Base-by-base conservation (phyloP, 495 filamentous ascomycete species). In the Cudoniella acicularis region DNA sequence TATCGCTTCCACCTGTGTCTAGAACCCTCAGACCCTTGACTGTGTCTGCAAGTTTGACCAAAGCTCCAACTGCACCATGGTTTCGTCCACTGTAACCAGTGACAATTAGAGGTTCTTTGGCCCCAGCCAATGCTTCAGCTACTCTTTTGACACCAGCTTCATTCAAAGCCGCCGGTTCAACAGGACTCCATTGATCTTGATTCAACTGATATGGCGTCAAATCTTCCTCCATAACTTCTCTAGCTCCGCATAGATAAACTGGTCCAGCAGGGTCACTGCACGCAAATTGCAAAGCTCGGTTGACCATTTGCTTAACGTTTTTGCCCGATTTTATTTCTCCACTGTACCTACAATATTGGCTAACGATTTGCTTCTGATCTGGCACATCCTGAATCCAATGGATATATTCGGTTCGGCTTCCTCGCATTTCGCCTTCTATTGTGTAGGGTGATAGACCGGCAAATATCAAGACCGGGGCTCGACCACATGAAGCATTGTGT, bases 351-450 rank as follows among this genome's bases (percentile, higher is more conserved):
- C 93, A 97, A 70, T 98, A 98, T 72, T 98, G 93, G 1, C 81
- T 81, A 11, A 98, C 78, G 59, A 98, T 96, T 69, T 88, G 86
- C 69, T 90, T 92, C 73, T 98, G 93, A 61, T 98, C 91, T 0
- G 92, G 93, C 6, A 97, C 90, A 73, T 98, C 90, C 67, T 98
- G 93, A 42, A 96, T 92, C 90, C 93, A 98, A 67, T 98, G 93
- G 66, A 96, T 98, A 69, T 93, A 97, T 72, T 97, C 93, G 0
- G 91, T 96, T 43, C 93, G 80, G 2, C 85, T 90, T 1, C 93
- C 93, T 20, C 90, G 80, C 77, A 91, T 82, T 73, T 97, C 93
- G 3, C 93, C 93, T 63, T 98, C 92, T 36, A 90, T 83, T 1
- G 93, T 97, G 66, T 88, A 95, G 0, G 93, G 93, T 1, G 86